A percentile compares a stretch with the other conserved stretches of the same genome.
phyloP scores from a whole-genome alignment of 192 early-diverging fungal genomes.

The Backusella sp. region DNA sequence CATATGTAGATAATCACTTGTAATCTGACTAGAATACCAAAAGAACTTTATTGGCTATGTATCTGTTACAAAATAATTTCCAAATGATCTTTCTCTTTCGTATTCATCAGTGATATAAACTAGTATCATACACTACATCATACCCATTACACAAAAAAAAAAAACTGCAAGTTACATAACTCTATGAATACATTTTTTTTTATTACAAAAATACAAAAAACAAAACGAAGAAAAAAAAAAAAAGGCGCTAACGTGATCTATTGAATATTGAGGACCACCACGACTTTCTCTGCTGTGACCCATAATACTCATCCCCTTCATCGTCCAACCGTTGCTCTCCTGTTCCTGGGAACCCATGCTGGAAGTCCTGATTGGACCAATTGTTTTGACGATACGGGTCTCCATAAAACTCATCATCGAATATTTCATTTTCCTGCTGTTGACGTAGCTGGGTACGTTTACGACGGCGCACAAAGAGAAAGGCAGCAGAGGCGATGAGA shows the following conservation, averaged over 20 bases:
- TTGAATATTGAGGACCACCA: not conserved
- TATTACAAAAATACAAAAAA: not conserved
- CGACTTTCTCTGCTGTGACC: not conserved
- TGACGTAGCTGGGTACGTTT: not conserved
- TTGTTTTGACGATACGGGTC: constrained; percentile 12
- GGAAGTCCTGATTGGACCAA: not conserved
- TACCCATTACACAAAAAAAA: not conserved
- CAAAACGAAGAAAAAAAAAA: not conserved
- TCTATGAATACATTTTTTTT: not conserved
- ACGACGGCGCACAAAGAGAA: constrained; percentile 6
- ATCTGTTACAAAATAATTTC: too few relatives aligned
- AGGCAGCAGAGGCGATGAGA: not conserved
- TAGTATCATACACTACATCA: not conserved
- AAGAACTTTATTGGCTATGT: too few relatives aligned
- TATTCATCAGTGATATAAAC: too few relatives aligned
- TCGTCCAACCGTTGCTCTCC: not conserved
- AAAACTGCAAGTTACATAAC: not conserved
- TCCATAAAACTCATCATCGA: constrained; percentile 18
- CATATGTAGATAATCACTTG: too few relatives aligned
- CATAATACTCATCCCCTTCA: not conserved
- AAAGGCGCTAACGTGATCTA: not conserved
- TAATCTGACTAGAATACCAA: too few relatives aligned
- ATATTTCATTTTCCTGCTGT: not conserved
- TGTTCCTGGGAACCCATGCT: constrained; percentile 3
- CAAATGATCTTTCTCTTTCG: too few relatives aligned